phyloP scores from a whole-genome alignment of 176 grass and related monocot genomes.

The Elaeis guineensis region DNA sequence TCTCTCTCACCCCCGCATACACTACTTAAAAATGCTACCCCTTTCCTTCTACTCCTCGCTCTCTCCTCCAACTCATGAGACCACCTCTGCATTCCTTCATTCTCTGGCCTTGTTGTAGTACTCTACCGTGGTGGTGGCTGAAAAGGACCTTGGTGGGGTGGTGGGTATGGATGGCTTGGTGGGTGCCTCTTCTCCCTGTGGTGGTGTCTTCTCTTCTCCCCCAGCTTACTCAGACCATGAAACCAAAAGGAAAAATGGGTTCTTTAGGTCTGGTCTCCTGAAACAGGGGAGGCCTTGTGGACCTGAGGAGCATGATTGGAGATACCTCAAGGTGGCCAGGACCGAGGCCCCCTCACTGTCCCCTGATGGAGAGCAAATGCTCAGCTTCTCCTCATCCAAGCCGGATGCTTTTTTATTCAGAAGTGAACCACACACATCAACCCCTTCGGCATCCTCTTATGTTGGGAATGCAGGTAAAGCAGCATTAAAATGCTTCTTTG shows the following conservation, averaged over 20 bases:
- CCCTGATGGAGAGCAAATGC: not conserved
- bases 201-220: not conserved
- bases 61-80: too few species aligned
- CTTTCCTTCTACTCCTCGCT: too few species aligned
- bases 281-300: too few species aligned
- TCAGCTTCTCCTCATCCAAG: not conserved
- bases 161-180: not conserved
- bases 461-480: not conserved
- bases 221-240: not conserved
- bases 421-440: too few species aligned
- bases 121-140: not conserved
- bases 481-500: too few species aligned
- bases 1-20: too few species aligned
- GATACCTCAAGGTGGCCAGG: constrained; percentile 4
- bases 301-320: not conserved
- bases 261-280: not conserved
- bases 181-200: not conserved
- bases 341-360: not conserved
- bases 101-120: too few species aligned
- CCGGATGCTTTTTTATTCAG: not conserved
- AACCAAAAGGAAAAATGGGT: not conserved
- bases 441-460: not conserved
- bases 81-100: too few species aligned
- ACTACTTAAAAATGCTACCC: too few species aligned
- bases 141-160: not conserved